Evolutionary conservation across 805 yeast genomes (phyloP), one percentile per base, ranked within the genome.

Genomic region (Sungouiella blattae): DNA sequence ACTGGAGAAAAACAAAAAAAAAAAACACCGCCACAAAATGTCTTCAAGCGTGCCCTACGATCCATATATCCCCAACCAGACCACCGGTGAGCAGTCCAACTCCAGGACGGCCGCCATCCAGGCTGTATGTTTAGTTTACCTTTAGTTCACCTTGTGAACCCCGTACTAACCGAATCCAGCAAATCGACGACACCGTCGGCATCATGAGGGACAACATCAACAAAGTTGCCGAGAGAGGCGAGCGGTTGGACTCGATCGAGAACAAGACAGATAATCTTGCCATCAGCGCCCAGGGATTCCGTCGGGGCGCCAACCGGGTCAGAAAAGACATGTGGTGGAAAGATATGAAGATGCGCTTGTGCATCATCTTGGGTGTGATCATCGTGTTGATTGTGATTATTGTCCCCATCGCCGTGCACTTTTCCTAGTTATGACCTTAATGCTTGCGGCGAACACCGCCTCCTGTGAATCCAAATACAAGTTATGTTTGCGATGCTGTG

Each of bases 301-400:
- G 94, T 60, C 78, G 95, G 59, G 95, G 96, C 26, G 98, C 98
- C 40, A 91, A 91, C 67, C 81, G 95, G 52, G 97, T 91, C 31
- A 85, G 98, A 67, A 91, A 89, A 64, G 95, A 89, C 58, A 91
- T 91, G 97, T 91, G 98, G 98, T 86, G 95, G 85, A 91, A 93
- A 64, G 96, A 91, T 61, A 75, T 93, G 78, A 93, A 93, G 71
- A 84, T 93, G 91, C 83, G 95, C 63, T 69, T 89, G 71, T 91
- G 98, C 64, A 66, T 86, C 39, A 82, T 89, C 40, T 78, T 83
- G 31, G 84, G 83, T 18, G 80, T 82, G 17, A 67, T 93, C 35
- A 79, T 91, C 55, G 78, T 89, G 35, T 65, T 91, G 49, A 65
- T 91, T 39, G 84, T 91, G 36, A 95, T 91, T 37, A 85, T 89